Evolutionary conservation across 2,329 filamentous ascomycete species (phyloP), one percentile per base, ranked within the genome.

Genomic region (Lachnellula cervina): DNA sequence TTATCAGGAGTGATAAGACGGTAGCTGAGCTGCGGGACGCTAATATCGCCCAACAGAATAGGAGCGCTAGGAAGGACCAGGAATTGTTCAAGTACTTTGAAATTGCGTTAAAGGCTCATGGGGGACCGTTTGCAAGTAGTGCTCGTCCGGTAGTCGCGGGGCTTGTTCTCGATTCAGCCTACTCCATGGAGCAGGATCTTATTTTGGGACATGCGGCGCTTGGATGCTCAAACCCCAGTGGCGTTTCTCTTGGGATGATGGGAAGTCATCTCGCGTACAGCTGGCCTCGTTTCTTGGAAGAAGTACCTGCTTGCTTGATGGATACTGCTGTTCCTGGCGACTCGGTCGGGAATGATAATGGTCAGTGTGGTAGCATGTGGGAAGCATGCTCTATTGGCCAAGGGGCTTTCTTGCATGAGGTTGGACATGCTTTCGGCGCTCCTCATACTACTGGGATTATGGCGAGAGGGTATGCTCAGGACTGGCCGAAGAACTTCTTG

Each of bases 321-420:
- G 76, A 78, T 51, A 62, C 58, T 7, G 64, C 67, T 2, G 21
- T 61, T 0, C 70, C 74, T 0, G 76, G 74, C 0, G 66, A 71
- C 28, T 67, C 67, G 0, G 70, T 76, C 2, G 73, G 70, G 0
- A 73, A 76, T 54, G 73, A 76, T 51, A 74, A 75, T 47, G 68
- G 69, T 23, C 70, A 76, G 55, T 77, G 75, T 54, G 61, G 58
- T 1, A 72, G 71, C 17, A 72, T 77, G 66, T 75, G 74, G 69
- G 73, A 74, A 55, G 74, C 76, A 6, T 78, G 76, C 56, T 70
- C 73, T 5, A 67, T 77, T 63, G 76, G 86, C 8, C 87, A 89
- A 63, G 86, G 86, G 2, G 85, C 86, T 17, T 86, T 90, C 69
- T 71, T 90, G 28, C 86, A 88, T 64, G 85, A 89, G 69, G 82